Evolutionary conservation across 176 grass and related monocot species (phyloP).

Genomic region (Thinopyrum elongatum): DNA sequence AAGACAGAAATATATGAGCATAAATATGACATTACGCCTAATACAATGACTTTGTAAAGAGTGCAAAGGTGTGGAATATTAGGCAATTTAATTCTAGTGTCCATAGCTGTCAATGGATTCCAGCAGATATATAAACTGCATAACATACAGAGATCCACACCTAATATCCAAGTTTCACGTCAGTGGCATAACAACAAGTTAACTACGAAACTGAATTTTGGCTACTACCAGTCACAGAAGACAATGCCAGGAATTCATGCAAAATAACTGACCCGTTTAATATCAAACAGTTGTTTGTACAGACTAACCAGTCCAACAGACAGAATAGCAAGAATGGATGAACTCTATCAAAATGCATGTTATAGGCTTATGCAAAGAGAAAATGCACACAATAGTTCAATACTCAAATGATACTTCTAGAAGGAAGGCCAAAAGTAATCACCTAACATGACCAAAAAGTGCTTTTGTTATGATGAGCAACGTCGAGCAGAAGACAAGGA

Average conservation of each 20-base stretch:
- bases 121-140: constrained; percentile 9
- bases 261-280: background rate
- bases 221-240: background rate
- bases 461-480: constrained; percentile 84
- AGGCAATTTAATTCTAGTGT: constrained; percentile 10
- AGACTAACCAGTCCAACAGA: background rate
- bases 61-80: background rate
- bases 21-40: background rate
- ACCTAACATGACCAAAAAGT: constrained; percentile 92
- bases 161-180: constrained; percentile 7
- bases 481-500: constrained; percentile 84
- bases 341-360: constrained; percentile 6
- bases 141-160: background rate
- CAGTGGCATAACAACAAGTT: background rate
- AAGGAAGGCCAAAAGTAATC: constrained; percentile 34
- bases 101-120: background rate
- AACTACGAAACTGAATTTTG: background rate
- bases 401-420: background rate
- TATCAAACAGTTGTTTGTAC: background rate
- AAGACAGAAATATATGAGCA: constrained; percentile 1
- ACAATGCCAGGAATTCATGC: background rate
- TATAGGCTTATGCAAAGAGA: background rate
- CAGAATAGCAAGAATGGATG: background rate
- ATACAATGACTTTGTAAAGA: background rate
- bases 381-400: background rate